A percentile compares a stretch with the other conserved stretches of the same genome.
Evolutionary conservation across 2,329 filamentous ascomycete genomes (phyloP).

Genomic region (Scytalidium lignicola): DNA sequence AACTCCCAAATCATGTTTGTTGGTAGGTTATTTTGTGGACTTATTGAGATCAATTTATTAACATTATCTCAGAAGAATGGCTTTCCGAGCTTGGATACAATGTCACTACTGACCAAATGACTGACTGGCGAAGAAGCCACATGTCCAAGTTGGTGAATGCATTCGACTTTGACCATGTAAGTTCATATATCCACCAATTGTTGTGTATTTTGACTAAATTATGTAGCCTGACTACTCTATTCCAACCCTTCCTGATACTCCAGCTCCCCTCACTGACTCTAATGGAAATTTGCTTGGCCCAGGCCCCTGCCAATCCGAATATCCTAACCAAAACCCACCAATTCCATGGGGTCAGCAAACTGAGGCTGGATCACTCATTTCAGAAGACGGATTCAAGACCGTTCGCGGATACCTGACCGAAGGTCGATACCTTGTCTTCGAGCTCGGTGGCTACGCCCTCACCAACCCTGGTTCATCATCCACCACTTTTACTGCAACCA

Average conservation of each 20-base stretch:
- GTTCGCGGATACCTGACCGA: slow-evolving; percentile 47
- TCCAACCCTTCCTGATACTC: slow-evolving; percentile 37
- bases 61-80: slow-evolving; percentile 33
- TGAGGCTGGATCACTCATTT: slow-evolving; percentile 31
- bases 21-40: slow-evolving; percentile 28
- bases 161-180: slow-evolving; percentile 33
- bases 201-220: not conserved
- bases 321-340: slow-evolving; percentile 32
- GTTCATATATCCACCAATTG: not conserved
- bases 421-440: slow-evolving; percentile 50
- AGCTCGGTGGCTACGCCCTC: slow-evolving; percentile 37
- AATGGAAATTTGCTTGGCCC: slow-evolving; percentile 41
- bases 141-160: slow-evolving; percentile 43
- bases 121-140: slow-evolving; percentile 38
- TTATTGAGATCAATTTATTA: not conserved
- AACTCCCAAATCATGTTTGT: slow-evolving; percentile 51
- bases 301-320: slow-evolving; percentile 36
- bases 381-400: slow-evolving; percentile 48
- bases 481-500: slow-evolving; percentile 12
- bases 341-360: slow-evolving; percentile 42
- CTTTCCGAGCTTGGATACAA: slow-evolving; percentile 35
- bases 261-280: slow-evolving; percentile 34
- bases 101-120: slow-evolving; percentile 35
- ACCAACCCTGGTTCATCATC: slow-evolving; percentile 19
- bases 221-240: slow-evolving; percentile 39